Percentiles rank a stretch among this genome's conserved stretches.
Conservation (phyloP, 2,329 filamentous ascomycete species). For the Colletotrichum limetticola region DNA sequence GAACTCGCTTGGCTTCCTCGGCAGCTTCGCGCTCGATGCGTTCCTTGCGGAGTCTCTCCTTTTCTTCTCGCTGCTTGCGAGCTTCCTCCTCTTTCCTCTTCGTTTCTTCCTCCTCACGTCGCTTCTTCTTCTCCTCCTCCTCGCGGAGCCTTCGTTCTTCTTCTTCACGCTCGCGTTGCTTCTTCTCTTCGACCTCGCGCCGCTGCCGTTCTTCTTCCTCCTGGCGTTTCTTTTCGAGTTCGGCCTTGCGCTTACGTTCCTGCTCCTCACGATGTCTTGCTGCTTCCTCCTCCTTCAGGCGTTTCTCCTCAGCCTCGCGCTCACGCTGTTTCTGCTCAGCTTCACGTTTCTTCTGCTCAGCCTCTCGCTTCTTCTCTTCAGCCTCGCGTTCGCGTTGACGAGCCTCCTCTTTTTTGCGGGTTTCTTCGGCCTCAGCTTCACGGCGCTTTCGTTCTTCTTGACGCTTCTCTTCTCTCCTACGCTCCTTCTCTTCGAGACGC, state of each 20-base stretch:
- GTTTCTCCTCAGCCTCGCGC: constrained; percentile 51
- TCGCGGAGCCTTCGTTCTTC: constrained; percentile 46
- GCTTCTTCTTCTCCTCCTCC: constrained; percentile 49
- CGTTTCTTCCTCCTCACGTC: constrained; percentile 50
- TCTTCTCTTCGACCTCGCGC: constrained; percentile 43
- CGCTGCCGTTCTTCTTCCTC: constrained; percentile 38
- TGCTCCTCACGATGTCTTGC: constrained; percentile 46
- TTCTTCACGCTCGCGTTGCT: constrained; percentile 40
- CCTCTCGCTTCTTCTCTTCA: constrained; percentile 33
- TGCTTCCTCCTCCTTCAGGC: constrained; percentile 43
- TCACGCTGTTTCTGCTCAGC: constrained; percentile 48
- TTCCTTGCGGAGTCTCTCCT: constrained; percentile 57
- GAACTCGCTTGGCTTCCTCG: constrained; percentile 59
- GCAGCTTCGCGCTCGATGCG: constrained; percentile 59
- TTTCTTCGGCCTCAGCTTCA: constrained; percentile 46
- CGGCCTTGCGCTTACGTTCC: constrained; percentile 41
- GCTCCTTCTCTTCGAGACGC: constrained; percentile 42
- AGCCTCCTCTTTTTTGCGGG: constrained; percentile 44
- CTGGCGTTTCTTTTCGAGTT: constrained; percentile 38
- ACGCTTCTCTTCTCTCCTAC: constrained; percentile 34
- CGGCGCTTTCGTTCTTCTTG: constrained; percentile 40
- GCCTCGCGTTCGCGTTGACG: constrained; percentile 32
- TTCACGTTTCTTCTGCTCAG: constrained; percentile 35
- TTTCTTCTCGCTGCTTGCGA: constrained; percentile 53
- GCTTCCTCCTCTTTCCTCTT: constrained; percentile 51